Percentiles rank a stretch among this genome's conserved stretches.
Evolutionary conservation across 306 rosid genomes (phyloP).

Genomic region (Mimosa pudica): DNA sequence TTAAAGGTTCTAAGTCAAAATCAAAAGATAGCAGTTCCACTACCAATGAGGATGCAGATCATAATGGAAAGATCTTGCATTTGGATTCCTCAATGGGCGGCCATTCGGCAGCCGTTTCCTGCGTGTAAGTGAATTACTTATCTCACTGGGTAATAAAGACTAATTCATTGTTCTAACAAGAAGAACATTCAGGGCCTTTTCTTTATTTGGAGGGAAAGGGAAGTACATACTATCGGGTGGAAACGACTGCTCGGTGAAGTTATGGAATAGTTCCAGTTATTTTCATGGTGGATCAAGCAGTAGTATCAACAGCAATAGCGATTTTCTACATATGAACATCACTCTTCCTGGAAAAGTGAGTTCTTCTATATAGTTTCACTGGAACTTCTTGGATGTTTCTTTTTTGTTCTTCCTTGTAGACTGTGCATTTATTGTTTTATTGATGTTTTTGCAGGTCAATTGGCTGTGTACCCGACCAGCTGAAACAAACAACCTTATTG

Average conservation of each 20-base stretch:
- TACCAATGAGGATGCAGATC: slow-evolving; percentile 43
- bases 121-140: slow-evolving; percentile 61
- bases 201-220: slow-evolving; percentile 82
- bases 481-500: slow-evolving; percentile 79
- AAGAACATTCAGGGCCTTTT: slow-evolving; percentile 69
- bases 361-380: slow-evolving; percentile 29
- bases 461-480: slow-evolving; percentile 80
- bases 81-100: slow-evolving; percentile 84
- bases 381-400: slow-evolving; percentile 11
- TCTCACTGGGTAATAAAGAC: slow-evolving; percentile 29
- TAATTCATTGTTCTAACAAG: slow-evolving; percentile 37
- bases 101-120: slow-evolving; percentile 79
- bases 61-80: slow-evolving; percentile 53
- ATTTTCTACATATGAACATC: slow-evolving; percentile 53
- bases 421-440: slow-evolving; percentile 30
- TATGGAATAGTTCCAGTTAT: slow-evolving; percentile 78
- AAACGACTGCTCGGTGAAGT: slow-evolving; percentile 76
- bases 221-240: slow-evolving; percentile 86
- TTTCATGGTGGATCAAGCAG: slow-evolving; percentile 42
- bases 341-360: slow-evolving; percentile 68
- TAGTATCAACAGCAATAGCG: background rate
- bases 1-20: slow-evolving; percentile 62
- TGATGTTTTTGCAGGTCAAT: slow-evolving; percentile 69
- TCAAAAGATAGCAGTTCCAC: slow-evolving; percentile 49
- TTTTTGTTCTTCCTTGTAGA: slow-evolving; percentile 18